Percentiles rank a stretch among this genome's conserved stretches.
Conservation (phyloP, 768 basidiomycete species). For the Crassisporium funariophilum region DNA sequence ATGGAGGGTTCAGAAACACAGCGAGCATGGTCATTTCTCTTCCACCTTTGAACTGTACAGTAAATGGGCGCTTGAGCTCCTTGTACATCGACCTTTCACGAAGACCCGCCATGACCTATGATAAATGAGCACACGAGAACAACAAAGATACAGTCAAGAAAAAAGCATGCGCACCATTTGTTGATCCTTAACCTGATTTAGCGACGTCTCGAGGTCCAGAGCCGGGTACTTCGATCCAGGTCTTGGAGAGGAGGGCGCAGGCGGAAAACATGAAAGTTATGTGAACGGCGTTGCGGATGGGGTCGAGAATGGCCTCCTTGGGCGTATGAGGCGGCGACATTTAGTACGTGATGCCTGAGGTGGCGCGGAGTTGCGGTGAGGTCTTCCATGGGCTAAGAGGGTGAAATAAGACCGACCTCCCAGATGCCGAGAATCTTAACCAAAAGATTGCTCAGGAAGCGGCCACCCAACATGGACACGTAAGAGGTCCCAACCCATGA, state of each 20-base stretch:
- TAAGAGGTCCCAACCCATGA: slow-evolving; percentile 60
- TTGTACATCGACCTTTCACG: slow-evolving; percentile 99
- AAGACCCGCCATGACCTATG: slow-evolving; percentile 80
- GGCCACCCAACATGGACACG: slow-evolving; percentile 90
- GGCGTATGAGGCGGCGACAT: slow-evolving; percentile 99
- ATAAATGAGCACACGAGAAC: no score
- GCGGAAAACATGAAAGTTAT: slow-evolving; percentile 91
- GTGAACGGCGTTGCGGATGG: slow-evolving; percentile 90
- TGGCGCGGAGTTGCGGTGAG: slow-evolving; percentile 89
- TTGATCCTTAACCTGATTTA: slow-evolving; percentile 97
- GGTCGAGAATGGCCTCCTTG: slow-evolving; percentile 85
- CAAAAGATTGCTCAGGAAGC: slow-evolving; percentile 91
- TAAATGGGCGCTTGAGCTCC: slow-evolving; percentile 97
- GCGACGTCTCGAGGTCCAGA: slow-evolving; percentile 95
- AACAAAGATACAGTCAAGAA: not conserved
- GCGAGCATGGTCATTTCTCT: no score
- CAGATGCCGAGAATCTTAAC: slow-evolving; percentile 93
- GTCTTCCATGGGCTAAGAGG: slow-evolving; percentile 85
- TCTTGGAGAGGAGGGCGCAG: slow-evolving; percentile 98
- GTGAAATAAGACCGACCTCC: slow-evolving; percentile 72
- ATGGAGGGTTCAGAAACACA: slow-evolving; percentile 50
- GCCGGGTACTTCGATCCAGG: slow-evolving; percentile 99
- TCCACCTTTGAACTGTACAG: no score
- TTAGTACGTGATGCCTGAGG: slow-evolving; percentile 94
- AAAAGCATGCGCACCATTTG: slow-evolving; percentile 65